Evolutionary conservation across 257 asterid genomes (phyloP), one percentile per base, ranked within the genome.

Genomic region (Salvia miltiorrhiza): DNA sequence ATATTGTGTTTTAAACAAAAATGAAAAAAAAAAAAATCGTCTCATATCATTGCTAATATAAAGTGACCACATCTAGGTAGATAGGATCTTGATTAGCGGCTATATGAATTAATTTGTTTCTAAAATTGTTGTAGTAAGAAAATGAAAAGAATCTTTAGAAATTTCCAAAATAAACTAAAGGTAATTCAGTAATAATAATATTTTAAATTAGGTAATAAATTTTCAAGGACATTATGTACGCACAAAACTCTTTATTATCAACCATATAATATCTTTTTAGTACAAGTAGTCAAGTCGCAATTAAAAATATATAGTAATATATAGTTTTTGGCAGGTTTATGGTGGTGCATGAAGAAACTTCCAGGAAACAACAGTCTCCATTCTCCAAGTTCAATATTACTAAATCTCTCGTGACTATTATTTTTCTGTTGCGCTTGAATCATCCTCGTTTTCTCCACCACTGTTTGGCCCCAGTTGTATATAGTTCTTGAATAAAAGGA

Each of bases 301-400:
- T 54, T 14, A 14, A 59, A 35, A 30, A 14, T 44, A n/a, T 21
- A 47, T 41, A n/a, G 10, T 1, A 9, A 20, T 5, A 48, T 3
- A 12, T 44, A 5, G 7, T 4, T 49, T 37, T 28, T 20, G 4
- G n/a, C 24, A 45, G 63, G 41, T 73, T n/a, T 21, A 47, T 56
- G 55, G 24, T 37, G 65, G 43, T 74, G 75, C 75, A 75, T 63
- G 75, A 74, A 43, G 85, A 77, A 77, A 63, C 74, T 74, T 66
- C 80, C n/a, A 50, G 41, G 78, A 77, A 77, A 20, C 62, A 55
- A 13, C 73, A 62, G 43, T 50, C 20, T 55, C 47, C 69, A 55
- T 52, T 79, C 71, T 69, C 64, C 81, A 57, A 58, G 74, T 58
- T 71, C 55, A 53, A 52, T 71, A 35, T 60, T 70, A 56, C 2